Base-by-base conservation (phyloP, 331 rosid genomes). In the Cucumis variabilis region DNA sequence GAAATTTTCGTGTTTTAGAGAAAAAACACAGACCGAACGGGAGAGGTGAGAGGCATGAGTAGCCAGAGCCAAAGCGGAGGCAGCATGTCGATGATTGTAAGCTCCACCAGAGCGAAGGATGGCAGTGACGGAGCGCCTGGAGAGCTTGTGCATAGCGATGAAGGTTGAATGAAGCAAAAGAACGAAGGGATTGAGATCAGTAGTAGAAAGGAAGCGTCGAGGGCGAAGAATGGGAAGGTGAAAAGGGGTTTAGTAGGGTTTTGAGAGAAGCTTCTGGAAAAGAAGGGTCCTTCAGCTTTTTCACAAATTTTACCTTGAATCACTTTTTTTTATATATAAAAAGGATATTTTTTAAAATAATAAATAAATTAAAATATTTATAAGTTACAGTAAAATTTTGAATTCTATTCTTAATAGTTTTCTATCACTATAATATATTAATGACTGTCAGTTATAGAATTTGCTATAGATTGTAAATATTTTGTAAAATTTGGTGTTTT, bases 251-350 rank as follows among this genome's bases (percentile, higher is more conserved):
- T 90, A 76, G 75, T 82, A 21, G 41, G 62, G 82, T 80, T 87
- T 87, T 89, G 51, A 48, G 98, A 93, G 37, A 79, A 96, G 91
- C 92, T 94, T 96, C 95, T 91, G 88, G 98, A 94, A 86, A 24
- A 85, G 78, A 71, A n/a, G 88, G 88, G 44, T 24, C 17, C 46
- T 79, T 79, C 15, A 3, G 25, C 28, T 25, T 53, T 79, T 25
- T 16, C 67, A 3, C 67, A 46, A 46, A 76, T 41, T 7, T 41
- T 33, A 33, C 37, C 3, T 33, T 33, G 37, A 33, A 33, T 33
- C 37, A 41, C 46, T 5, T 41, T 37, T 37, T 3, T 3, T 41
- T 5, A 41, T 41, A 41, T 41, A 33, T 2, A 37, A 37, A 37
- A 37, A 2, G 5, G 41, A 37, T 37, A 37, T 5, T 5, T 37